These are phyloP conservation scores for Ganoderma sinense DNA, from an alignment of 1,284 basidiomycete genomes.

Conservation along the genomic window DNA sequence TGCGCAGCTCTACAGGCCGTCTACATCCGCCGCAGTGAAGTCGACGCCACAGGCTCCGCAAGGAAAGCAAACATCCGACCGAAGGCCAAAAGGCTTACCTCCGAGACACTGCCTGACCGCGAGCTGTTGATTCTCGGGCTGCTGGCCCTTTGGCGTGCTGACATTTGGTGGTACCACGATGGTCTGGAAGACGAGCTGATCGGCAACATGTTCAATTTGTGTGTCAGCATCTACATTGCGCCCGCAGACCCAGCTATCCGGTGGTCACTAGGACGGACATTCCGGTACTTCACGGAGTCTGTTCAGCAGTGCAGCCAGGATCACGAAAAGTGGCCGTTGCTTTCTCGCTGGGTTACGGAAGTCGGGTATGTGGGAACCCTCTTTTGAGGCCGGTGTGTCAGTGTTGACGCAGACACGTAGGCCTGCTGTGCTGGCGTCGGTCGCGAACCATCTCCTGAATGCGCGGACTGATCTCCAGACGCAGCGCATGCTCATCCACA, in stretches of 20 bases:
- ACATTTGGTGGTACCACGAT: constrained; percentile 58
- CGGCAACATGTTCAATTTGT: constrained; percentile 53
- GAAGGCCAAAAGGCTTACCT: constrained; percentile 61
- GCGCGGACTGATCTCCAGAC: constrained; percentile 63
- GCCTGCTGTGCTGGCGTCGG: constrained; percentile 59
- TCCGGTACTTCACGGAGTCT: constrained; percentile 54
- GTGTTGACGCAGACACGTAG: constrained; percentile 44
- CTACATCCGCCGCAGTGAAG: constrained; percentile 62
- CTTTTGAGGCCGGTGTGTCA: constrained; percentile 4
- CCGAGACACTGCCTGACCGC: constrained; percentile 67
- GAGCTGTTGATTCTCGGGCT: constrained; percentile 73
- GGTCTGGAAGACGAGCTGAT: constrained; percentile 44
- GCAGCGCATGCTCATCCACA: constrained; percentile 73
- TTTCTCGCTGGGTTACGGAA: constrained; percentile 45
- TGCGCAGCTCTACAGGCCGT: constrained; percentile 27
- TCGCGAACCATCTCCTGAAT: constrained; percentile 65
- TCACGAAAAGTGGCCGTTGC: constrained; percentile 43
- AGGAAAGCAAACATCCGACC: constrained; percentile 65
- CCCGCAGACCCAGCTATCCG: constrained; percentile 71
- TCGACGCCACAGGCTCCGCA: constrained; percentile 61
- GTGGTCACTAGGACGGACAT: constrained; percentile 58
- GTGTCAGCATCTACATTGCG: constrained; percentile 63
- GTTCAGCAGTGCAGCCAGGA: constrained; percentile 51
- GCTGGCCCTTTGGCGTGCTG: constrained; percentile 70
- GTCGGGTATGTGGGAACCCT: constrained; percentile 40